phyloP scores from a whole-genome alignment of 345 rosid species.

The Boechera divaricarpa region DNA sequence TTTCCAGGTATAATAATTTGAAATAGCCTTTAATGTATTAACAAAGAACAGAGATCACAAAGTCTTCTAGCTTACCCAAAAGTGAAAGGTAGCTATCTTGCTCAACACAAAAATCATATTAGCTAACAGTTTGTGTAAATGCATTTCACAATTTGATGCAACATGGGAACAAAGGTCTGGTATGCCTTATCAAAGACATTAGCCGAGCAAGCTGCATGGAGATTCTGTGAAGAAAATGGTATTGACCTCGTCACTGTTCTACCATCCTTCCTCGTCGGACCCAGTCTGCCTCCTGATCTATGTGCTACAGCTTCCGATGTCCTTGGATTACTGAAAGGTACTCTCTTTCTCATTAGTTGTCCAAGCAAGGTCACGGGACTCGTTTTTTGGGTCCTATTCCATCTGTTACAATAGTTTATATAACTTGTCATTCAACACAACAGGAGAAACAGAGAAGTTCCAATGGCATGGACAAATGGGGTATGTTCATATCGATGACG shows the following conservation, averaged over 20 bases:
- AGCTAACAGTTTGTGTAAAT: slow-evolving; percentile 39
- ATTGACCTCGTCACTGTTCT: slow-evolving; percentile 71
- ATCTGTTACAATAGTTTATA: not conserved
- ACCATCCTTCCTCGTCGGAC: slow-evolving; percentile 82
- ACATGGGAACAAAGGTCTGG: slow-evolving; percentile 57
- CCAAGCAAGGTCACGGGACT: slow-evolving; percentile 3
- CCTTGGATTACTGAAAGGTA: slow-evolving; percentile 83
- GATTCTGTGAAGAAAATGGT: slow-evolving; percentile 64
- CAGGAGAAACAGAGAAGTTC: slow-evolving; percentile 67
- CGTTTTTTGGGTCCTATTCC: not conserved
- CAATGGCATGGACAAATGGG: slow-evolving; percentile 92
- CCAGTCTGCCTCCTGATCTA: slow-evolving; percentile 72
- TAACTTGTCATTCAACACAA: slow-evolving; percentile 11
- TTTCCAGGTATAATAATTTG: slow-evolving; percentile 53
- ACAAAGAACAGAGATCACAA: not conserved
- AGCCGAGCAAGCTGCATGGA: slow-evolving; percentile 94
- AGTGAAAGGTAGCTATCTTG: not conserved
- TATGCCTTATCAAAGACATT: slow-evolving; percentile 73
- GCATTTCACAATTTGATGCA: not conserved
- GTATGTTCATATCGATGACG: slow-evolving; percentile 90
- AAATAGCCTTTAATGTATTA: not conserved
- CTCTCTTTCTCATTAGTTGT: not conserved
- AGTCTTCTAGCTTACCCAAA: not conserved
- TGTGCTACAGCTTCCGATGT: slow-evolving; percentile 83
- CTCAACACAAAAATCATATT: not conserved